Conservation (phyloP, 805 yeast species). For the Candida taoyuanica region DNA sequence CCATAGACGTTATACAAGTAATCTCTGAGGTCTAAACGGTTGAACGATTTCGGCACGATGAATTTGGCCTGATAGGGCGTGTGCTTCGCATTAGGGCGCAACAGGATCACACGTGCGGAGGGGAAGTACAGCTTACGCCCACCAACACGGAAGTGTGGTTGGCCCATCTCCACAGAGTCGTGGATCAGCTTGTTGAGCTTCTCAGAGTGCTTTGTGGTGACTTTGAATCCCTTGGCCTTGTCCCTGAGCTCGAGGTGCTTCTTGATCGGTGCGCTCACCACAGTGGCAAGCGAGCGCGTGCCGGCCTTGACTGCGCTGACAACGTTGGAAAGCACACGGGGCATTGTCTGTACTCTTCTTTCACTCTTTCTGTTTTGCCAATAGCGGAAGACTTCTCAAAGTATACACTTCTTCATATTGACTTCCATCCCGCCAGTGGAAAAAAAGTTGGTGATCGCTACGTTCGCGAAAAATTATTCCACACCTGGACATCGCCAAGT, state of each 20-base stretch:
- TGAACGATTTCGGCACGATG: constrained; percentile 88
- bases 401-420: too few species aligned
- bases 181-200: constrained; percentile 25
- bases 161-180: constrained; percentile 53
- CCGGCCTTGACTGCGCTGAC: constrained; percentile 15
- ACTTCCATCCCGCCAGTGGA: too few species aligned
- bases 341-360: constrained; percentile 19
- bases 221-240: constrained; percentile 19
- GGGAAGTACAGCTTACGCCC: constrained; percentile 77
- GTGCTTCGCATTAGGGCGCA: constrained; percentile 93
- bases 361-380: too few species aligned
- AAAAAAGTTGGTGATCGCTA: too few species aligned
- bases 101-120: constrained; percentile 69
- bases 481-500: too few species aligned
- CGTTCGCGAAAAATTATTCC: too few species aligned
- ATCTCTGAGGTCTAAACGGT: constrained; percentile 91
- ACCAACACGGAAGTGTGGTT: constrained; percentile 82
- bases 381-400: too few species aligned
- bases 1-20: constrained; percentile 89
- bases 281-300: constrained; percentile 30
- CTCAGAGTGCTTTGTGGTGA: constrained; percentile 23
- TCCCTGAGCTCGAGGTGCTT: constrained; percentile 11
- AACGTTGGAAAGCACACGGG: constrained; percentile 20
- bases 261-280: constrained; percentile 17
- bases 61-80: constrained; percentile 97